A percentile compares a stretch with the other conserved stretches of the same genome.
These are phyloP conservation scores for Pseudocercospora cruenta DNA, from an alignment of 2,329 filamentous ascomycete species.

Conservation along the genomic window DNA sequence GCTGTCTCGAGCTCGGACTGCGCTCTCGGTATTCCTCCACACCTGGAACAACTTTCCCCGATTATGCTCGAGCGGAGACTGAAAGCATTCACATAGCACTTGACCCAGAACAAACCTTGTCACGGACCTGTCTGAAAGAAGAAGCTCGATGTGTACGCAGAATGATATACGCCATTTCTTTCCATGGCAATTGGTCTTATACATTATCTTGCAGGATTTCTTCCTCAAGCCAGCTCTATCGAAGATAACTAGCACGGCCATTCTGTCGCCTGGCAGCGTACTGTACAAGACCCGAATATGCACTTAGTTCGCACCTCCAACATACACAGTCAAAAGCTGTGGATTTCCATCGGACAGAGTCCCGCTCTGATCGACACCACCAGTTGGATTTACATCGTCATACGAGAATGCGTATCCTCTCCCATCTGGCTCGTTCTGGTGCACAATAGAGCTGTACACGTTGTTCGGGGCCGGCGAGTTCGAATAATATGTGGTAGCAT, in stretches of 20 bases:
- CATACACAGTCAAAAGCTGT: constrained; percentile 48
- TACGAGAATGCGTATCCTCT: constrained; percentile 70
- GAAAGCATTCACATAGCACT: no score
- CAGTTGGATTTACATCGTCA: constrained; percentile 60
- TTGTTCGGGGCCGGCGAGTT: constrained; percentile 40
- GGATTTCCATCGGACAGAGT: constrained; percentile 51
- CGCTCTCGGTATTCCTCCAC: no score
- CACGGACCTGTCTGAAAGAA: not conserved
- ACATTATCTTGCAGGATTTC: not conserved
- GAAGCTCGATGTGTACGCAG: not conserved
- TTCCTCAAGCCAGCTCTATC: not conserved
- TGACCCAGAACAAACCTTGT: no score
- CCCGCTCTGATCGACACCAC: constrained; percentile 54
- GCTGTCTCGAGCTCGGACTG: no score
- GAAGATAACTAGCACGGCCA: not conserved
- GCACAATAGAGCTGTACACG: constrained; percentile 64
- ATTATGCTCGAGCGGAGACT: no score
- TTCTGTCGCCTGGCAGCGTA: not conserved
- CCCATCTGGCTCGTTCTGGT: constrained; percentile 62
- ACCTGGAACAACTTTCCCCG: no score
- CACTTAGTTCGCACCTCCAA: constrained; percentile 45
- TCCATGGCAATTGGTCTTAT: not conserved
- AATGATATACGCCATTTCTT: not conserved
- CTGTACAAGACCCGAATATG: not conserved
- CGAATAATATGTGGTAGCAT: constrained; percentile 50